phyloP scores from a whole-genome alignment of 1,284 basidiomycete genomes.

The Ustilago trichophora region DNA sequence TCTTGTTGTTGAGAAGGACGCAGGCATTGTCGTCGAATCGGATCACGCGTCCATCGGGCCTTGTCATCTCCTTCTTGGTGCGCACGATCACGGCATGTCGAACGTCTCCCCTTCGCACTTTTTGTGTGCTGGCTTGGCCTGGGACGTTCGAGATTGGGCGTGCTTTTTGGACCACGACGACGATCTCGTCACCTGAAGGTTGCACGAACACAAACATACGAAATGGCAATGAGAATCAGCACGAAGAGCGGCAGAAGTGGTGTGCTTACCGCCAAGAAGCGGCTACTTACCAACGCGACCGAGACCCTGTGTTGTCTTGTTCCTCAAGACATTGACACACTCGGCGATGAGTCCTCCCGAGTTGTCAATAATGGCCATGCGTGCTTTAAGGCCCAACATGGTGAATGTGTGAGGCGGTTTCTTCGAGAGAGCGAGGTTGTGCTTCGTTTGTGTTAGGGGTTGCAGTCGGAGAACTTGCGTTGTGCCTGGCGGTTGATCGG shows the following conservation, averaged over 20 bases:
- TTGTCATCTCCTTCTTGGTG: constrained; percentile 80
- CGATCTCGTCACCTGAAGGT: constrained; percentile 91
- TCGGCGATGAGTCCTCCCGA: constrained; percentile 95
- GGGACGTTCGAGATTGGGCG: constrained; percentile 73
- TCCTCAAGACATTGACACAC: constrained; percentile 95
- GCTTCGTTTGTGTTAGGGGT: too few relatives aligned
- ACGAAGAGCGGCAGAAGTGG: too few relatives aligned
- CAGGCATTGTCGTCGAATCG: constrained; percentile 98
- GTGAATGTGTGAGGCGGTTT: not conserved
- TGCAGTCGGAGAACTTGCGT: too few relatives aligned
- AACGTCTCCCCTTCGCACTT: constrained; percentile 88
- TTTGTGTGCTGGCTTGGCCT: constrained; percentile 69
- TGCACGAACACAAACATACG: constrained; percentile 69
- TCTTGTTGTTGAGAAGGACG: constrained; percentile 93
- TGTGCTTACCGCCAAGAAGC: too few relatives aligned
- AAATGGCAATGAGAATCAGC: constrained; percentile 5
- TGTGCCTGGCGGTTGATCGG: not conserved
- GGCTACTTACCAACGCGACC: constrained; percentile 71
- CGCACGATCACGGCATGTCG: constrained; percentile 93
- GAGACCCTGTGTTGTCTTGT: constrained; percentile 83
- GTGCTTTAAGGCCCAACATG: constrained; percentile 66
- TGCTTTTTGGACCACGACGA: constrained; percentile 93
- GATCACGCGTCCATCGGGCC: constrained; percentile 86
- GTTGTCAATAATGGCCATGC: constrained; percentile 86
- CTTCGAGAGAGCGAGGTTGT: too few relatives aligned